Evolutionary conservation across 1,139 yeast species (phyloP), one percentile per base, ranked within the genome.

Genomic region (Blastobotrys niveus): DNA sequence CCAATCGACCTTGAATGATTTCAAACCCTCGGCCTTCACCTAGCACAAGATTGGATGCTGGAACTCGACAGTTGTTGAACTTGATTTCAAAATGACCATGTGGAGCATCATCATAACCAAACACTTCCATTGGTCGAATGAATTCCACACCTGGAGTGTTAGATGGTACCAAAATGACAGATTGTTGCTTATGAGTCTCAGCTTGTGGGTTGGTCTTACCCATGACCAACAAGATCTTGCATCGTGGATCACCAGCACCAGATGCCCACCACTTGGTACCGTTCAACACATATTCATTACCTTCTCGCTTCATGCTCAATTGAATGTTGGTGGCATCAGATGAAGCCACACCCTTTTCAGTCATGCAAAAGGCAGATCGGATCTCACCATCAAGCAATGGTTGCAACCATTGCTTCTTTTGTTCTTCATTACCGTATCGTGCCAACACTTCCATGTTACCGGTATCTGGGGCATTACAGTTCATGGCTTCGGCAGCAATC

Each of bases 211-310:
- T 56, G 3, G 84, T 79, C 59, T 78, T 72, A 52, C 83, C 81
- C 82, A 81, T 79, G n/a, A 77, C 75, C 43, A 81, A 67, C 81
- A 84, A 77, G 15, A 64, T 40, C 27, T 68, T 56, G 60, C 80
- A 73, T 47, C 82, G 70, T 20, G 85, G 85, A 60, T 81, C 86
- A 18, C 84, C 86, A 30, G 85, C 86, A 24, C 86, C 86, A 0
- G 84, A 77, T 2, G 84, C 82, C 73, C 81, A 80, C 87, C 87
- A 81, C 59, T 81, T 81, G 51, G 78, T 71, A 9, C 88, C 88
- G 51, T 77, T 77, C 39, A 81, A 55, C 3, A 79, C 77, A 53
- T 72, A 77, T 52, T 76, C 71, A 2, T 77, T 77, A 5, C 65
- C 64, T 39, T 76, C 75, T 21, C 58, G 57, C 25, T 52, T 51